Conservation (phyloP, 73 alveolate genomes). For the Paramecium bursaria region DNA sequence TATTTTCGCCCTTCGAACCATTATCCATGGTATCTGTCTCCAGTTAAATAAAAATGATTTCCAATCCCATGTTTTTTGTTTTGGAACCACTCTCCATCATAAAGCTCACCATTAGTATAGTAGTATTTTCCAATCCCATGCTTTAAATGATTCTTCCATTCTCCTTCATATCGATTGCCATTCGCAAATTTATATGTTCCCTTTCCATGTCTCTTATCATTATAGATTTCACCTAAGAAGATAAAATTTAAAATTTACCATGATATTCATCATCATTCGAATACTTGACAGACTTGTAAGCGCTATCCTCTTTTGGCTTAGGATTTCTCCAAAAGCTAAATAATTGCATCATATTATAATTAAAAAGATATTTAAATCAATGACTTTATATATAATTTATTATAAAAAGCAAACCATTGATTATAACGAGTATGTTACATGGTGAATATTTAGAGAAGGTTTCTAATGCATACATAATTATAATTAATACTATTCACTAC, state of each 20-base stretch:
- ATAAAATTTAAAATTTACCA: not conserved
- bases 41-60: conserved; percentile 46
- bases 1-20: conserved; percentile 65
- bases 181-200: conserved; percentile 29
- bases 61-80: conserved; percentile 71
- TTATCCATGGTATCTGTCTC: conserved; percentile 66
- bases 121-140: conserved; percentile 36
- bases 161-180: conserved; percentile 28
- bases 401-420: no score
- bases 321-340: no score
- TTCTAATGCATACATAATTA: no score
- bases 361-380: no score
- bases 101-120: conserved; percentile 69
- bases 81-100: conserved; percentile 71
- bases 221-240: not conserved
- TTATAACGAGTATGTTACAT: no score
- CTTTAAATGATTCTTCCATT: conserved; percentile 13
- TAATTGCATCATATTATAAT: no score
- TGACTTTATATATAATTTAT: no score
- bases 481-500: no score
- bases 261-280: conserved; percentile 37
- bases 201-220: not conserved
- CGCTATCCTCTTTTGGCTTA: no score
- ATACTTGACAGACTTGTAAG: not conserved
- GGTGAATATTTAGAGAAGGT: no score